Evolutionary conservation across 2,329 filamentous ascomycete genomes (phyloP), one percentile per base, ranked within the genome.

Genomic region (Aschersonia sp.): DNA sequence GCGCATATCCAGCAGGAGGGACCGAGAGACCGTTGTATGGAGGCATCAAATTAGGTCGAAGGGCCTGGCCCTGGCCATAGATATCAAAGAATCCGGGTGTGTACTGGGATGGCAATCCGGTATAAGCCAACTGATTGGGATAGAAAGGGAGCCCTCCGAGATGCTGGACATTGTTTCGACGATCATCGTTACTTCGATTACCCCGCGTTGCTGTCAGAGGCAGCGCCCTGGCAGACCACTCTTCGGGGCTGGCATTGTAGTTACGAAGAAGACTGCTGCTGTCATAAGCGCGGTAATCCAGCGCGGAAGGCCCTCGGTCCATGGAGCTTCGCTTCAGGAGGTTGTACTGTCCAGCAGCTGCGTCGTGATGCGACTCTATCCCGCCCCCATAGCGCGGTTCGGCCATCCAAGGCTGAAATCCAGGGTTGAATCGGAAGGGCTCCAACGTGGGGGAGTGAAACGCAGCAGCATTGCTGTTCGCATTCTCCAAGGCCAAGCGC

Each of bases 371-470:
- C 31, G 60, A 38, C 20, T 68, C 65, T 38, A 61, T 51, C 44
- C 57, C 59, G 41, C 54, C 54, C 30, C 52, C 60, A 48, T 61
- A 55, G 12, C 61, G 55, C 10, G 43, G 46, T 10, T 70, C 64
- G 5, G 59, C 58, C 45, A 60, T 60, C 72, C 73, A 77, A 3
- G 70, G 52, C 52, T 71, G 67, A 4, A 70, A 70, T 5, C 60
- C 64, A 1, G 72, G 68, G 51, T 75, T 73, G 51, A 70, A 59
- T 51, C 71, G 69, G 54, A 73, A 73, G 5, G 65, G 59, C 46
- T 66, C 66, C 2, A 58, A 55, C 9, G 57, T 51, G 28, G 57
- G 51, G 29, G 59, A 58, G 40, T 60, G 59, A 52, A 61, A 62
- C 5, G 52, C 47, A 4, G 56, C 50, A 9, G 51, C 48, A 9